A percentile compares a stretch with the other conserved stretches of the same genome.
Evolutionary conservation across 1,139 yeast genomes (phyloP).

Genomic region (Taiozyma sp.): DNA sequence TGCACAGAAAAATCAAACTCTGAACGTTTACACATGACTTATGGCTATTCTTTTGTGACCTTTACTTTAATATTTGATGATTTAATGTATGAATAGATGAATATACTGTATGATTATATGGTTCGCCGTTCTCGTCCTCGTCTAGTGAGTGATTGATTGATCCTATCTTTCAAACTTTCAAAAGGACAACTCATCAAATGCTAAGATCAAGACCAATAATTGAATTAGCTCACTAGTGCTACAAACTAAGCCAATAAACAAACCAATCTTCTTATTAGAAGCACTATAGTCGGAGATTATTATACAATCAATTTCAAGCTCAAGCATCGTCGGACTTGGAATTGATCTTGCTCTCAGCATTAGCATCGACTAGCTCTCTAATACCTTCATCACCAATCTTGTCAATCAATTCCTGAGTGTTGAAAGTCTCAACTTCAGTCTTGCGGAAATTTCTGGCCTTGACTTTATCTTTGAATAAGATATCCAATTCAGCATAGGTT

Average conservation of each 20-base stretch:
- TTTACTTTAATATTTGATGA: neutral
- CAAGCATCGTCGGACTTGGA: neutral
- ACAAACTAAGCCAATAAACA: neutral
- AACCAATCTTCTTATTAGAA: neutral
- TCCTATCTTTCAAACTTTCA: too few relatives aligned
- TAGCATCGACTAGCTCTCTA: conserved; percentile 11
- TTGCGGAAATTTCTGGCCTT: conserved; percentile 29
- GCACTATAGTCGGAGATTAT: neutral
- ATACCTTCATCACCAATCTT: conserved; percentile 16
- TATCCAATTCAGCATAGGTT: conserved; percentile 37
- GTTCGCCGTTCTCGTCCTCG: neutral
- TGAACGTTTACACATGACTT: neutral
- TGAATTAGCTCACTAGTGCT: too few relatives aligned
- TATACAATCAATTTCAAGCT: too few relatives aligned
- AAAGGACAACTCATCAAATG: too few relatives aligned
- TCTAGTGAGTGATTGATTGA: too few relatives aligned
- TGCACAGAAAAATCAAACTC: too few relatives aligned
- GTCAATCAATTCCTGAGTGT: conserved; percentile 15
- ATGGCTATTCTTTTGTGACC: neutral
- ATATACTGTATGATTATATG: neutral
- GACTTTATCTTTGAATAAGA: conserved; percentile 28
- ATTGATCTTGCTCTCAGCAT: neutral
- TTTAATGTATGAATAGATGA: neutral
- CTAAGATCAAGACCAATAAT: too few relatives aligned
- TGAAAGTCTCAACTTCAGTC: conserved; percentile 18